Percentiles rank a stretch among this genome's conserved stretches.
Conservation (phyloP, 192 early-diverging fungal species). For the Umbelopsis sp. region DNA sequence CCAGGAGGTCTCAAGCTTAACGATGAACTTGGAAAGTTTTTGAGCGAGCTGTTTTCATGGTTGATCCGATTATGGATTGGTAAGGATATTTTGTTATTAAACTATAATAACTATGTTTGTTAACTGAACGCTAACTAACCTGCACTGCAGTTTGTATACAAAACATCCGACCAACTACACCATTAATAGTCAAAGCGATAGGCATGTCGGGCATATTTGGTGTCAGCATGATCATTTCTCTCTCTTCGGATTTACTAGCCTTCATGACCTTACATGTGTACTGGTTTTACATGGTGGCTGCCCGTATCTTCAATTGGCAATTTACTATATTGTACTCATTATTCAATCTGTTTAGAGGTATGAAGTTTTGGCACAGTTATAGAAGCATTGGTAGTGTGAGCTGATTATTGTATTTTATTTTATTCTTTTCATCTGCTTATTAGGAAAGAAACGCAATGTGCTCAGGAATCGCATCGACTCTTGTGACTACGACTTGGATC, state of each 20-base stretch:
- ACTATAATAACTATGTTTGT: neutral
- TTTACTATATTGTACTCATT: conserved; percentile 80
- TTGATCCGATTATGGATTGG: conserved; percentile 86
- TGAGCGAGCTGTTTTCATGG: conserved; percentile 92
- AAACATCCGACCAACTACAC: conserved; percentile 53
- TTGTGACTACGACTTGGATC: conserved; percentile 93
- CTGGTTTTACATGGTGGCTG: conserved; percentile 94
- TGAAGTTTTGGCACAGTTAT: too few species aligned
- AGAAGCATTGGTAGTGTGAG: neutral
- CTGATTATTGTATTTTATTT: neutral
- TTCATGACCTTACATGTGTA: conserved; percentile 91
- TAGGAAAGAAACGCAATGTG: conserved; percentile 83
- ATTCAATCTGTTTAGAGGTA: conserved; percentile 92
- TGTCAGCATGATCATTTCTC: conserved; percentile 79
- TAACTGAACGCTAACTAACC: neutral
- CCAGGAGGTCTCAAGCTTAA: conserved; percentile 98
- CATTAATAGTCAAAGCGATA: conserved; percentile 65
- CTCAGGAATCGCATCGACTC: conserved; percentile 91
- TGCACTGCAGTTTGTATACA: conserved; percentile 43
- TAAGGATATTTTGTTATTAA: conserved; percentile 21
- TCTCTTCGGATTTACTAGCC: conserved; percentile 83
- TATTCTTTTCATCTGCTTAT: neutral
- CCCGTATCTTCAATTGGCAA: conserved; percentile 93
- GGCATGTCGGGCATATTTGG: conserved; percentile 82
- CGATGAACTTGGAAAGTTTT: conserved; percentile 80